These are phyloP conservation scores for Mortierella sp. DNA, from an alignment of 371 early-diverging fungal genomes.

Conservation along the genomic window DNA sequence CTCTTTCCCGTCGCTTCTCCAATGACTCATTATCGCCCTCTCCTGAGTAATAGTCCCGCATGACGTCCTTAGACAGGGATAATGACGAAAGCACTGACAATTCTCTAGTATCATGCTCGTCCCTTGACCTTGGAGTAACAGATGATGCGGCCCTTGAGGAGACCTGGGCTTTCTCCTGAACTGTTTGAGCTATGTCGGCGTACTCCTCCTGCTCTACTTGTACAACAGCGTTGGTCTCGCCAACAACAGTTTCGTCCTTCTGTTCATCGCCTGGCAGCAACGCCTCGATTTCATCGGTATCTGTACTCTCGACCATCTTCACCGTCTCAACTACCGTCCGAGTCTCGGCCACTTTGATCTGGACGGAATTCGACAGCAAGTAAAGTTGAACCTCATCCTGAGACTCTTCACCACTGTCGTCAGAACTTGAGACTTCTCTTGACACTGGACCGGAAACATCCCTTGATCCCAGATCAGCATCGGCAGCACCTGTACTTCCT, in stretches of 20 bases:
- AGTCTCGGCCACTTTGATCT: neutral
- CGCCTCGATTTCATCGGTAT: neutral
- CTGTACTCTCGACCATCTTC: neutral
- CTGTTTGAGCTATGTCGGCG: neutral
- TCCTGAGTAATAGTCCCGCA: slow-evolving; percentile 17
- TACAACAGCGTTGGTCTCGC: neutral
- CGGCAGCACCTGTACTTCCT: neutral
- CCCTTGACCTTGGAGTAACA: neutral
- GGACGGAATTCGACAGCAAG: neutral
- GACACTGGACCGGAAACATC: slow-evolving; percentile 5
- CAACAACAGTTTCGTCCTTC: neutral
- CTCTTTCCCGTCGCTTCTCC: neutral
- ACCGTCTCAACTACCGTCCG: neutral
- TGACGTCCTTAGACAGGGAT: neutral
- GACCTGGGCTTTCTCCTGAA: neutral
- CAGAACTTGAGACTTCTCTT: neutral
- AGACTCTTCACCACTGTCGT: neutral
- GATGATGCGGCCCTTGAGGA: neutral
- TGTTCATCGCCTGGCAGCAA: neutral
- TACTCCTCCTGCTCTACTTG: neutral
- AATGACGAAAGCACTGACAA: neutral
- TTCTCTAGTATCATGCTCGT: neutral
- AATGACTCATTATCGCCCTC: neutral
- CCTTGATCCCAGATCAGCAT: too few relatives aligned
- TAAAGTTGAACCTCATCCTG: neutral